Conservation (phyloP, 345 rosid species). For the Diplotaxis tenuifolia region DNA sequence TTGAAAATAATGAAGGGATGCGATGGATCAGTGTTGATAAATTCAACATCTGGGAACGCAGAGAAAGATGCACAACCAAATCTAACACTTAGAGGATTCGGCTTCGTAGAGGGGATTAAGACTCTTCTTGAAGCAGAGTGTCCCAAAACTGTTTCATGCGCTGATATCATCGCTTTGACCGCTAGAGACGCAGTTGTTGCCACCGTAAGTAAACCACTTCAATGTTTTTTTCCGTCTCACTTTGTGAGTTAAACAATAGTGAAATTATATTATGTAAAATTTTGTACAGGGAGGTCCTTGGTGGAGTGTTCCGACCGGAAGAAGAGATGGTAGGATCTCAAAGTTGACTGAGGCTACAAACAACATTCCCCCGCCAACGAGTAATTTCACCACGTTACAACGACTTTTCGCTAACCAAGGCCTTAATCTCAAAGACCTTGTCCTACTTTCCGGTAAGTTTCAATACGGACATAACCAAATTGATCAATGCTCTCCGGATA, state of each 20-base stretch:
- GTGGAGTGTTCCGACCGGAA: conserved; percentile 84
- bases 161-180: conserved; percentile 61
- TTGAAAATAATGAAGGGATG: conserved; percentile 56
- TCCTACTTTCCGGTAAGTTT: conserved; percentile 52
- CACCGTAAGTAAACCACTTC: conserved; percentile 44
- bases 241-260: neutral
- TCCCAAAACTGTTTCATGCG: conserved; percentile 79
- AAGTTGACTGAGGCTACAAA: conserved; percentile 48
- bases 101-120: conserved; percentile 69
- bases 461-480: neutral
- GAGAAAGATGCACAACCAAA: conserved; percentile 70
- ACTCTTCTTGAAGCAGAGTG: conserved; percentile 61
- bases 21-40: conserved; percentile 79
- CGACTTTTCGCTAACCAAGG: conserved; percentile 54
- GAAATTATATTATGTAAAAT: neutral
- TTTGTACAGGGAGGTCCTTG: conserved; percentile 63
- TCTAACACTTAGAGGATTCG: conserved; percentile 62
- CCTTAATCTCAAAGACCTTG: conserved; percentile 65
- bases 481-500: too few species aligned
- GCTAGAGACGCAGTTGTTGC: conserved; percentile 73
- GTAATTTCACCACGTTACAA: conserved; percentile 58
- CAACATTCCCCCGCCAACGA: conserved; percentile 58
- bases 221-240: neutral
- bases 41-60: conserved; percentile 56
- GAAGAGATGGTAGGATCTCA: conserved; percentile 77